Base-by-base conservation (phyloP, 177 flowering plant species). In the Vitis hybrid region DNA sequence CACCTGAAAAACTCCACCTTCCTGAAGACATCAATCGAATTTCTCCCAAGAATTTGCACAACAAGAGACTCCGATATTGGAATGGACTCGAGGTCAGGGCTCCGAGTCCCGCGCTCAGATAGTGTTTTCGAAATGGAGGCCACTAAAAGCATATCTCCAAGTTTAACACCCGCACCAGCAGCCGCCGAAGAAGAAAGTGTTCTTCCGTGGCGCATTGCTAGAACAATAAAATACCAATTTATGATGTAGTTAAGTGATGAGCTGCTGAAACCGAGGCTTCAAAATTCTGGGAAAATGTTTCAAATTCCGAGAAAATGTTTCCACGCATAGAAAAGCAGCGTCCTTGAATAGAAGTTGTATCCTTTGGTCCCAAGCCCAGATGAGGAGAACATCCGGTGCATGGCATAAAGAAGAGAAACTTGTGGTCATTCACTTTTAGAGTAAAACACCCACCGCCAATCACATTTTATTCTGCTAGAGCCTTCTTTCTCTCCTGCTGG, bases 1-100 rank as follows among this genome's bases (percentile, higher is more conserved):
- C 98, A 96, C 26, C 65, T 67, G 84, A 96, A 93, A 61, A 96
- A 93, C 33, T 89, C 93, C 52, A 93, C 60, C 72, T 86, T 93
- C 18, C 71, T 84, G 14, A 83, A 74, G 2, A 85, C 62, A 16
- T 81, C 75, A 62, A 96, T 75, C 12, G 86, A 80, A 31, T 66
- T 58, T 7, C 82, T 70, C 13, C 73, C 81, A 65, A 96, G 93
- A 62, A 93, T 68, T 60, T 81, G 87, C 65, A 84, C 85, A 55
- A 96, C 87, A 26, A 90, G 79, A 13, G 82, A 58, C 51, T 93
- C 90, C 12, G 97, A 82, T 50, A 88, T 65, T 1, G 86, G 83
- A 39, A 85, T 70, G 55, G 87, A 68, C 11, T 74, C 70, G 2
- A 70, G 69, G 22, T 83, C 82, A 59, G 90, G 91, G 56, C 70